Evolutionary conservation across 148 eudicot species (phyloP), one percentile per base, ranked within the genome.

Genomic region (Spergularia bocconei): DNA sequence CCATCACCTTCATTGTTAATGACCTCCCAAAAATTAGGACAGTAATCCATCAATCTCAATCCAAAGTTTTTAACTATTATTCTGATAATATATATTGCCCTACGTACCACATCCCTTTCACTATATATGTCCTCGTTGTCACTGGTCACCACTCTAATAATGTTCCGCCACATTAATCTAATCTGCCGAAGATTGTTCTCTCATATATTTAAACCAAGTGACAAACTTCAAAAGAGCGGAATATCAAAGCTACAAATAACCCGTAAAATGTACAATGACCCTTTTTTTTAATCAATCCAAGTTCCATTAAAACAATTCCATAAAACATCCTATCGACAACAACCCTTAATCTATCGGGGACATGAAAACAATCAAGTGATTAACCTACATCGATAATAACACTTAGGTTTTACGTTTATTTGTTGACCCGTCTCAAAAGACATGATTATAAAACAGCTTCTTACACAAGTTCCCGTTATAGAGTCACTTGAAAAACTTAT

Each of bases 61-160:
- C 58, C 20, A 19, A 20, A n/a, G 1, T n/a, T 29, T 29, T 29
- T 19, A 15, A 63, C 56, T 13, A 58, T 66, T 72, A 71, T 17
- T 39, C 54, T 50, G 59, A 57, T 20, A 29, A 29, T 2, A 29
- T 38, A 63, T 44, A 61, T 52, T 76, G 21, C 21, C 58, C 50
- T 52, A 55, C 70, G 48, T 44, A 44, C 48, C 23, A 77, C 52
- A 60, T 81, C 77, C 15, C 70, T 77, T 77, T 72, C 82, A 64
- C 36, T 7, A 29, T n/a, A n/a, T n/a, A n/a, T 44, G 10, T 19
- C 72, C 61, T 75, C 77, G 60, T 72, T 68, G 19, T 81, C 83
- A 70, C 69, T 67, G 58, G 73, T 67, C 74, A 68, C 74, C 74
- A 59, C 55, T 59, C 72, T 69, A 69, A 20, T 69, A 69, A 20